Evolutionary conservation across 192 early-diverging fungal species (phyloP), one percentile per base, ranked within the genome.

Genomic region (Backusella australiensis): DNA sequence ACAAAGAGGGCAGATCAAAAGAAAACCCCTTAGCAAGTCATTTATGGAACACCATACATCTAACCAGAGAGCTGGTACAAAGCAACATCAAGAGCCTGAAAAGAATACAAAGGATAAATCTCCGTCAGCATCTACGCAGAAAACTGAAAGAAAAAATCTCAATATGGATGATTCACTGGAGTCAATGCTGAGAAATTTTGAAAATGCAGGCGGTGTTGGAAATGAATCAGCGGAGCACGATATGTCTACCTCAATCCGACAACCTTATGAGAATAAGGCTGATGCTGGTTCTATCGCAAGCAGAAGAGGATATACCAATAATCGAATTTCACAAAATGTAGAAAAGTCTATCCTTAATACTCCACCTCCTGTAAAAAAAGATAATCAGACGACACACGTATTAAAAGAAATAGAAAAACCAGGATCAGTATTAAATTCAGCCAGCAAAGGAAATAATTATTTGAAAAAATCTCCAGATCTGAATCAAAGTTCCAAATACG

Each of bases 1-100:
- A 6, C 32, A 29, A 21, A 36, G 74, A 29, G 63, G 56, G 3
- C 59, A 67, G 38, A 42, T 75, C 65, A 75, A 75, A 35, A 38
- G 74, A 44, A 75, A 75, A 17, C 74, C 74, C 29, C 36, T 75
- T 11, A 67, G 67, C 2, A 66, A 63, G 19, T 44, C 74, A 35
- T 34, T 75, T n/a, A 67, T 75, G 59, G 65, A 71, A 4, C 56
- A 49, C 46, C n/a, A 49, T 7, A 26, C 26, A 41, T 46, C 42
- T 5, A 44, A 44, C 26, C 70, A 44, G 29, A 71, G 23, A 44
- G 29, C 42, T 49, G 39, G 26, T 7, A 44, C 70, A 26, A 71
- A 26, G 4, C 42, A 49, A 32, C 23, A 19, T 19, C 23, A 44
- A 71, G 41, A 71, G 26, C 11, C 19, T 23, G 36, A 35, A 21